Evolutionary conservation across 495 filamentous ascomycete species (phyloP).

Genomic region (Letharia lupina): DNA sequence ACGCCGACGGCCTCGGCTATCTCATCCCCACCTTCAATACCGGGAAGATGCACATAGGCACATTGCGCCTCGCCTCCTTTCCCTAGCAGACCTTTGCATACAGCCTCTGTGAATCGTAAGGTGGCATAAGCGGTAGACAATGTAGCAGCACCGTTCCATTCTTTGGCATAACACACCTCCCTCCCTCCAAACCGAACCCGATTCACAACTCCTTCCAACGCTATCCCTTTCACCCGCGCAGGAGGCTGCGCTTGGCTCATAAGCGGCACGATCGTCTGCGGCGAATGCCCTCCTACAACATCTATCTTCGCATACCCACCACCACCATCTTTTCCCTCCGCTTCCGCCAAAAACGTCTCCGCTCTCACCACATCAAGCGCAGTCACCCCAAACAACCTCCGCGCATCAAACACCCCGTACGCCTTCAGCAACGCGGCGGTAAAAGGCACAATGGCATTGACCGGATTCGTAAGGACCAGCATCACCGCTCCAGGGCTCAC

Average conservation of each 20-base stretch:
- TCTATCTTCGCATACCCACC: background rate
- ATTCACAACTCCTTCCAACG: background rate
- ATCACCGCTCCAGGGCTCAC: background rate
- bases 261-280: background rate
- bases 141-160: background rate
- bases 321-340: background rate
- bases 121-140: background rate
- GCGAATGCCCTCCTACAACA: background rate
- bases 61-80: background rate
- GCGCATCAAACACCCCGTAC: background rate
- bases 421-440: background rate
- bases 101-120: background rate
- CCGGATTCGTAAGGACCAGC: background rate
- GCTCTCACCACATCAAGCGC: background rate
- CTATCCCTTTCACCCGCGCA: background rate
- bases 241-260: background rate
- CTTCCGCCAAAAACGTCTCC: background rate
- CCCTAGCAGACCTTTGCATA: background rate
- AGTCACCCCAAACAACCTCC: background rate
- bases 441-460: background rate
- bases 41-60: background rate
- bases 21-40: background rate
- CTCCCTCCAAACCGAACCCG: background rate
- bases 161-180: background rate
- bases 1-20: background rate